These are phyloP conservation scores for Trichosanthes truncata DNA, from an alignment of 306 rosid species.

Conservation along the genomic window DNA sequence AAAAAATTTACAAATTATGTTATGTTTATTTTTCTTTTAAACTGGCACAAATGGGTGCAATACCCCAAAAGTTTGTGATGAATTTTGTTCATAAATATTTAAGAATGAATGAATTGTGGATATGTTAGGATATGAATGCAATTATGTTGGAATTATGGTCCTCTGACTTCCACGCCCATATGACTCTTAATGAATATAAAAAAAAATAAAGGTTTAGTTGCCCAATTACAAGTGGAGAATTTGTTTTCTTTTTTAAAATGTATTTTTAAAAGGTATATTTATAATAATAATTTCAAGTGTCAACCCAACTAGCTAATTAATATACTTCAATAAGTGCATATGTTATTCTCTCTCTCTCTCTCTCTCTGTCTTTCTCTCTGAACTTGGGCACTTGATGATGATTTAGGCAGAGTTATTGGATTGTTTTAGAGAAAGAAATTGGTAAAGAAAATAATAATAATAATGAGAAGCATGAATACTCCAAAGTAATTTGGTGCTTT, in stretches of 20 bases:
- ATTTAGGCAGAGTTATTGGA: too few species aligned
- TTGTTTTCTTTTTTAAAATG: neutral
- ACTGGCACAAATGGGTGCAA: neutral
- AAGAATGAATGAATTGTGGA: neutral
- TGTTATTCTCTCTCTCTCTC: neutral
- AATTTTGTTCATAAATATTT: neutral
- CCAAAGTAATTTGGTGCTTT: neutral
- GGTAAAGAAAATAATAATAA: too few species aligned
- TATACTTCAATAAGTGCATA: neutral
- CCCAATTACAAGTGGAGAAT: neutral
- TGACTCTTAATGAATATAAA: neutral
- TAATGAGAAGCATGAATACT: neutral
- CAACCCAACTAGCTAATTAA: neutral
- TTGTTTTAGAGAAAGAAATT: too few species aligned
- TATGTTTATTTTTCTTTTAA: too few species aligned
- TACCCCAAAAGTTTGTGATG: neutral
- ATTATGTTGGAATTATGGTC: neutral
- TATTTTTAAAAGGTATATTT: neutral
- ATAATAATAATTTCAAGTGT: neutral
- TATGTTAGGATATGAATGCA: neutral
- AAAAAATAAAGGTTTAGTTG: neutral
- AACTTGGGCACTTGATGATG: neutral
- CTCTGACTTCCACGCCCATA: neutral
- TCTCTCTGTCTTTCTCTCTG: neutral
- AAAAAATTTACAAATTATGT: too few species aligned